Evolutionary conservation across 305 asterid species (phyloP).

Genomic region (Striga hermonthica): DNA sequence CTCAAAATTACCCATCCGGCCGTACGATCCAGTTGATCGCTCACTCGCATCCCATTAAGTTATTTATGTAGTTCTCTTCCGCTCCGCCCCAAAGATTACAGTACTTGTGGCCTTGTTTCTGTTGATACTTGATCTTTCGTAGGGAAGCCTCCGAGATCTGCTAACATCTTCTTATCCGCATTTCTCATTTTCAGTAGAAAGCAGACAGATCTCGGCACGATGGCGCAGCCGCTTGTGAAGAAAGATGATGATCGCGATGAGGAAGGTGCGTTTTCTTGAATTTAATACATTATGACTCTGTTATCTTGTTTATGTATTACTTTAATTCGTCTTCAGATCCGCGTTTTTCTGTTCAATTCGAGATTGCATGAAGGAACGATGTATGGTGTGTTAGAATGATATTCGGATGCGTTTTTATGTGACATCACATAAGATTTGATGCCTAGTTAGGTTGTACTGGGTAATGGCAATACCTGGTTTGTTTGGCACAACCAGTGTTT

Average conservation of each 20-base stretch:
- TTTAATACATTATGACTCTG: not conserved
- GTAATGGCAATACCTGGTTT: constrained; percentile 7
- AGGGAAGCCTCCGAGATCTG: constrained; percentile 29
- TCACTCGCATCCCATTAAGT: not conserved
- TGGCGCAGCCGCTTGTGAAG: constrained; percentile 88
- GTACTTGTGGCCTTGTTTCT: constrained; percentile 5
- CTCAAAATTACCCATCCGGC: too few relatives aligned
- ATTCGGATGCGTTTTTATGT: too few relatives aligned
- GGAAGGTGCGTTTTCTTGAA: constrained; percentile 53
- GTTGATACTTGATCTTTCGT: not conserved
- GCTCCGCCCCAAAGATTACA: constrained; percentile 20
- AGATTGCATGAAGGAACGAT: not conserved
- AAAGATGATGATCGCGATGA: constrained; percentile 98
- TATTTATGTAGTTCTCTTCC: constrained; percentile 25
- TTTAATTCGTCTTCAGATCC: constrained; percentile 32
- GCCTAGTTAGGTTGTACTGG: constrained; percentile 19
- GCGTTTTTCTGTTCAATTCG: too few relatives aligned
- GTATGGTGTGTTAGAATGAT: constrained; percentile 4
- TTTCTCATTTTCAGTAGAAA: constrained; percentile 21
- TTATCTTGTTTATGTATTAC: constrained; percentile 9
- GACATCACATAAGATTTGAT: constrained; percentile 12
- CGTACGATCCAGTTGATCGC: too few relatives aligned
- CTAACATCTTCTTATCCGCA: constrained; percentile 22
- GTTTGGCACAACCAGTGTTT: constrained; percentile 21
- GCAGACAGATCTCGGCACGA: constrained; percentile 40